Percentiles rank a stretch among this genome's conserved stretches.
These are phyloP conservation scores for Paradendryphiella salina DNA, from an alignment of 2,329 filamentous ascomycete genomes.

Conservation along the genomic window DNA sequence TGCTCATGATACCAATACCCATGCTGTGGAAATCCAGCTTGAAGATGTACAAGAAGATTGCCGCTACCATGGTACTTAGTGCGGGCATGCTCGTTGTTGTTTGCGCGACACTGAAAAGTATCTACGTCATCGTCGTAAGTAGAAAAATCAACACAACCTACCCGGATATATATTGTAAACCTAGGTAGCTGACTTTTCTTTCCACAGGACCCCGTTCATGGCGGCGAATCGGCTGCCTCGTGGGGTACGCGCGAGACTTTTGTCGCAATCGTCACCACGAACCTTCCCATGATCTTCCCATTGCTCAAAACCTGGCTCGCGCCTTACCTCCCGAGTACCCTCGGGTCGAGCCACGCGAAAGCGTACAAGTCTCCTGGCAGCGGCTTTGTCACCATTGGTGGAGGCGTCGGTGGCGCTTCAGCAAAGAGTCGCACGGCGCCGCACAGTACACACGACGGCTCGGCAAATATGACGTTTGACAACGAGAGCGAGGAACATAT, in stretches of 20 bases:
- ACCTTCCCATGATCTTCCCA: slow-evolving; percentile 26
- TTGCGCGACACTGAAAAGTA: too few relatives aligned
- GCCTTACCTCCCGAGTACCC: neutral
- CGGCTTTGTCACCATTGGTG: neutral
- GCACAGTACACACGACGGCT: neutral
- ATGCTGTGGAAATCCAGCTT: too few relatives aligned
- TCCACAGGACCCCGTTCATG: too few relatives aligned
- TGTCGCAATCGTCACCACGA: slow-evolving; percentile 51
- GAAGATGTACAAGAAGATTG: too few relatives aligned
- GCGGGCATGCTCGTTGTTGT: too few relatives aligned
- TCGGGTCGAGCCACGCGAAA: neutral
- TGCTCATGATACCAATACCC: too few relatives aligned
- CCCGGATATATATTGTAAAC: too few relatives aligned
- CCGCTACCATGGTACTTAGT: too few relatives aligned
- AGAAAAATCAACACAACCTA: too few relatives aligned
- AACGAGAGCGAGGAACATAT: neutral
- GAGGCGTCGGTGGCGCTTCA: neutral
- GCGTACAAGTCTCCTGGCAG: neutral
- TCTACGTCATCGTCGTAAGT: too few relatives aligned
- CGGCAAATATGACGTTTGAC: neutral
- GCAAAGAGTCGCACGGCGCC: neutral
- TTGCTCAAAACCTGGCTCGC: neutral
- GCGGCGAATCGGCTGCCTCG: slow-evolving; percentile 38
- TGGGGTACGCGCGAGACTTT: slow-evolving; percentile 55
- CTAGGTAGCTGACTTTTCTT: too few relatives aligned